Evolutionary conservation across 331 rosid species (phyloP).

Genomic region (Spiraea crenata): DNA sequence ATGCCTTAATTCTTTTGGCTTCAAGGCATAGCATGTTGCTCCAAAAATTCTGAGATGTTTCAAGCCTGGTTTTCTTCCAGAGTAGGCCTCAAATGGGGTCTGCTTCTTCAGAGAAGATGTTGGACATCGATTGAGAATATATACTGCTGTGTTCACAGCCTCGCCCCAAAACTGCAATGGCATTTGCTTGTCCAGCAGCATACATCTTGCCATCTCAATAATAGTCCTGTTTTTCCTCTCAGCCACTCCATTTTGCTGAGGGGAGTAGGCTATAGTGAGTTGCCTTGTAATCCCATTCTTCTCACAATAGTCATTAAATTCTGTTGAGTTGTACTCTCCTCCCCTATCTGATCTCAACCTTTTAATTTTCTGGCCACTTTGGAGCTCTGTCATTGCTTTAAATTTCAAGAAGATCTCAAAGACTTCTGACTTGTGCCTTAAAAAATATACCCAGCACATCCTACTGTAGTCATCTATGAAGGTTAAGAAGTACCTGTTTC

Average conservation of each 20-base stretch:
- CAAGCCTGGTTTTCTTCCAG: background rate
- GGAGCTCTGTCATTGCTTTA: background rate
- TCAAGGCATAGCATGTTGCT: too few relatives aligned
- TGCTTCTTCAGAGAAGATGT: background rate
- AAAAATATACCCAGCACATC: conserved; percentile 3
- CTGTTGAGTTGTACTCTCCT: background rate
- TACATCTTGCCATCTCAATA: conserved; percentile 9
- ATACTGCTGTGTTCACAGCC: background rate
- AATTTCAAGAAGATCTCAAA: background rate
- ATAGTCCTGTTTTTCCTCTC: background rate
- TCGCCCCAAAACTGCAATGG: conserved; percentile 1
- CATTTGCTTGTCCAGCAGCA: background rate
- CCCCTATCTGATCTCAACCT: background rate
- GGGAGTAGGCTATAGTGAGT: conserved; percentile 3
- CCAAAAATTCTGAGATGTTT: too few relatives aligned
- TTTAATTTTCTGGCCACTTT: background rate
- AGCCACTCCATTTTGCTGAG: background rate
- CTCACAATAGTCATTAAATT: background rate
- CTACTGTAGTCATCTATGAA: background rate
- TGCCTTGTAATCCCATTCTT: conserved; percentile 7
- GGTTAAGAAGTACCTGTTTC: background rate
- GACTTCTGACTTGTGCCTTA: background rate
- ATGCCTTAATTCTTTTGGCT: too few relatives aligned
- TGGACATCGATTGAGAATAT: conserved; percentile 5
- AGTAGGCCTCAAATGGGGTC: conserved; percentile 21